Evolutionary conservation across 1,284 basidiomycete species (phyloP).

Genomic region (Fomes fomentarius): DNA sequence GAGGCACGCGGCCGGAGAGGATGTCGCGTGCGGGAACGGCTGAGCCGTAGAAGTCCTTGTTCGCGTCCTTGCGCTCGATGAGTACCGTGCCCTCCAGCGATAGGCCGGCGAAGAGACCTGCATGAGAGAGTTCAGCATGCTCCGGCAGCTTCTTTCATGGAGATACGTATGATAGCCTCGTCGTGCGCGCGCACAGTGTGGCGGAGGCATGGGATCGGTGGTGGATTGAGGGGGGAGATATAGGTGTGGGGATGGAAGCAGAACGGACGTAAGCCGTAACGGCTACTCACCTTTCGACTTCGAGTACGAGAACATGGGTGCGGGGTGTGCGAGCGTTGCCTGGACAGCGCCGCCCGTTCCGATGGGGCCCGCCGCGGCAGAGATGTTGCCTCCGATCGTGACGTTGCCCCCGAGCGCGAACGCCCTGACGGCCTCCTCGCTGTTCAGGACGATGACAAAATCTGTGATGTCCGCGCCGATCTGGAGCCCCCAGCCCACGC

Average conservation of each 20-base stretch:
- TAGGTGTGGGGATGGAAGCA: background rate
- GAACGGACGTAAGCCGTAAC: background rate
- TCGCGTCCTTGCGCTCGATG: slow-evolving; percentile 94
- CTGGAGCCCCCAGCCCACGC: slow-evolving; percentile 95
- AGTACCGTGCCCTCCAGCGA: slow-evolving; percentile 95
- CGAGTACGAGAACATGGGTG: slow-evolving; percentile 97
- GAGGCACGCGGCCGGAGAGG: slow-evolving; percentile 89
- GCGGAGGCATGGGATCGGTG: too few species aligned
- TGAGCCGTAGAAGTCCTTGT: slow-evolving; percentile 95
- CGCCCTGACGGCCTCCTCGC: slow-evolving; percentile 92
- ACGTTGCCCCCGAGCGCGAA: slow-evolving; percentile 97
- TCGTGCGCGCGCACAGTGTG: too few species aligned
- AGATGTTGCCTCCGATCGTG: slow-evolving; percentile 90
- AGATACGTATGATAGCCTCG: too few species aligned
- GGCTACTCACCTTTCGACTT: slow-evolving; percentile 81
- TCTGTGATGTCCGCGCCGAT: slow-evolving; percentile 90
- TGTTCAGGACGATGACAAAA: slow-evolving; percentile 95
- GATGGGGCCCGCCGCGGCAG: slow-evolving; percentile 88
- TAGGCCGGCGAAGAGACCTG: slow-evolving; percentile 93
- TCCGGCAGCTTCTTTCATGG: background rate
- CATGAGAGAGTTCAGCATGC: slow-evolving; percentile 1
- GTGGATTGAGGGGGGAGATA: background rate
- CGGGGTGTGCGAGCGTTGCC: slow-evolving; percentile 86
- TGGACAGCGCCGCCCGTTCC: slow-evolving; percentile 94
- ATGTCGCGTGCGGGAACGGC: slow-evolving; percentile 89